phyloP scores from a whole-genome alignment of 78 protist genomes.

The Mantamonas sphyraenae region DNA sequence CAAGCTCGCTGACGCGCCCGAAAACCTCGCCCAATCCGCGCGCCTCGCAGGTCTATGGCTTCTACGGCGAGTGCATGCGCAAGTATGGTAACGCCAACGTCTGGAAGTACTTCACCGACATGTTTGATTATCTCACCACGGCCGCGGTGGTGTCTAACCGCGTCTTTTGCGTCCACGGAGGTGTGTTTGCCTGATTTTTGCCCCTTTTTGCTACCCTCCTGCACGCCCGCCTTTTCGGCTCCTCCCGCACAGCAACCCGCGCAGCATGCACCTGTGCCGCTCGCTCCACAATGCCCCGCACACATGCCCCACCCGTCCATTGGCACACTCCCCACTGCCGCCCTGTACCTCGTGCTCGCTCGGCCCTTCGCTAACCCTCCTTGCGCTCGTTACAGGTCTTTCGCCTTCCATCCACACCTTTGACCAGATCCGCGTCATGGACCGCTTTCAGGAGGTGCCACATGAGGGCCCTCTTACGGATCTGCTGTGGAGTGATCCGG shows the following conservation, averaged over 20 bases:
- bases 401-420: constrained; percentile 9
- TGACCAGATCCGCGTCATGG: constrained; percentile 31
- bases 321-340: neutral
- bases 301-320: neutral
- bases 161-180: constrained; percentile 80
- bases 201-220: constrained; percentile 6
- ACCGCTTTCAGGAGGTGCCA: constrained; percentile 46
- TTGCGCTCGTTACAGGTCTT: neutral
- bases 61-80: constrained; percentile 86
- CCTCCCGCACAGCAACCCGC: too few relatives aligned
- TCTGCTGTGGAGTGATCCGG: constrained; percentile 70
- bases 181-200: constrained; percentile 37
- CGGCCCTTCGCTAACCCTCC: neutral
- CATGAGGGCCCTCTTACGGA: constrained; percentile 77
- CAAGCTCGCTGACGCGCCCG: too few relatives aligned
- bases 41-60: constrained; percentile 65
- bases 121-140: constrained; percentile 78
- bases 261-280: neutral
- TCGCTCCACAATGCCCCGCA: neutral
- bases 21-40: neutral
- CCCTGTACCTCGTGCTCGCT: neutral
- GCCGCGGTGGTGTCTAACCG: constrained; percentile 59
- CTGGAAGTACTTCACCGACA: constrained; percentile 73
- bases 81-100: constrained; percentile 75
- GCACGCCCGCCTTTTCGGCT: constrained; percentile 24